Evolutionary conservation across 2,329 filamentous ascomycete species (phyloP), one percentile per base, ranked within the genome.

Genomic region (Bertia moriformis): DNA sequence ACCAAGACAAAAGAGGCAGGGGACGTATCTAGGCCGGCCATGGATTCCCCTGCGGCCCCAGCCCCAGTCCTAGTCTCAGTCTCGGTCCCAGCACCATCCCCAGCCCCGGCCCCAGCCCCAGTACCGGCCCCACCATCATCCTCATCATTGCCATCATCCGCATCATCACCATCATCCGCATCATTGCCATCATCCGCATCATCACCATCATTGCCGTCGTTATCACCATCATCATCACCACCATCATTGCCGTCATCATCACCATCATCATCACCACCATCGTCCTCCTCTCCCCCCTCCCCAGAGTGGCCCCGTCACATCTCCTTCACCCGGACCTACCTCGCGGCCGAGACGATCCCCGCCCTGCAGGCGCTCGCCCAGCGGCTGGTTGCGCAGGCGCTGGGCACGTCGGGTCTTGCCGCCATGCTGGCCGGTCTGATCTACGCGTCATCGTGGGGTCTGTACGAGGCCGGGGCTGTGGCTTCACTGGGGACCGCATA

Each of bases 331-430:
- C 74, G 87, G n/a, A 62, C 68, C 24, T 74, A 76, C 45, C 68
- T 87, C 2, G 66, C 77, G 32, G 59, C 66, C n/a, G 67, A 73
- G 43, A 83, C 78, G 0, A 68, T 87, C 2, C 78, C 80, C 2
- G 73, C 77, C 1, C 62, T 88, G 3, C 82, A 86, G 50, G 75
- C 80, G 1, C 62, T 85, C 0, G 80, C 81, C 1, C 82, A 88
- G 56, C 73, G 69, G 41, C 71, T 88, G 2, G 76, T 94, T 3
- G 54, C 93, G 3, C 78, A 87, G 50, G 83, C 83, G 0, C 60
- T 85, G 0, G 80, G 77, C 39, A 85, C 84, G 0, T 82, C 83
- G 0, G 73, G 75, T 3, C 60, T 83, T 3, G 71, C 71, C 1
- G 62, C 61, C 0, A 65, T 66, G 0, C 60, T 80, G 1, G 69